These are phyloP conservation scores for Corymbia calophylla DNA, from an alignment of 441 rosid species.

Conservation along the genomic window DNA sequence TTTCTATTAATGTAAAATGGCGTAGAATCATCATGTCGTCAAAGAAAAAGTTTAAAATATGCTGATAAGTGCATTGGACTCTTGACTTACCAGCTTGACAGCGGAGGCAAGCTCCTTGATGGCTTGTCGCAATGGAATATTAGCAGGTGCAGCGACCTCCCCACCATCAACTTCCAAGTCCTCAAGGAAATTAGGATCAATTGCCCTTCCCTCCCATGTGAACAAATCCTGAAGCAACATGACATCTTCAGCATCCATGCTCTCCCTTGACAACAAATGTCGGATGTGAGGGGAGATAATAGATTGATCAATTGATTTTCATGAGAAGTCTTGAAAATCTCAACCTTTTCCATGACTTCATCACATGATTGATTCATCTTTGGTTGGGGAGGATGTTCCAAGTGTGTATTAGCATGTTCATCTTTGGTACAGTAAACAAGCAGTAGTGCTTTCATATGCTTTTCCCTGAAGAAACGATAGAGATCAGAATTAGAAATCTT, in stretches of 20 bases:
- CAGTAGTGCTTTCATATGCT: background rate
- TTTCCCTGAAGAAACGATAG: background rate
- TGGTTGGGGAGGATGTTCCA: background rate
- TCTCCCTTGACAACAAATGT: slow-evolving; percentile 44
- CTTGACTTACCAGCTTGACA: slow-evolving; percentile 36
- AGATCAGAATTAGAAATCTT: background rate
- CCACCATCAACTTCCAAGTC: slow-evolving; percentile 39
- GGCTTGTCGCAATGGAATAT: slow-evolving; percentile 37
- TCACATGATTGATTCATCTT: background rate
- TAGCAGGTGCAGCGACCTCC: slow-evolving; percentile 31
- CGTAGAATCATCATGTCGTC: fast-evolving
- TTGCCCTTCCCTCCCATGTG: slow-evolving; percentile 35
- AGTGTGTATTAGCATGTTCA: background rate
- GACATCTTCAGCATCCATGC: slow-evolving; percentile 46
- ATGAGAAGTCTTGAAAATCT: background rate
- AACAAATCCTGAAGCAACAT: slow-evolving; percentile 55
- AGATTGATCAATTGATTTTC: background rate
- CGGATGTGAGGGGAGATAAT: background rate
- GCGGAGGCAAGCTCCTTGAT: slow-evolving; percentile 36
- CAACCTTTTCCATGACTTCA: fast-evolving
- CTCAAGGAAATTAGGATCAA: slow-evolving; percentile 32
- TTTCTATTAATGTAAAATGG: background rate
- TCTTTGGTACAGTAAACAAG: slow-evolving; percentile 25
- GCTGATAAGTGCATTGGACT: background rate
- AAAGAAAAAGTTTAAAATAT: background rate